Evolutionary conservation across 2,329 filamentous ascomycete species (phyloP), one percentile per base, ranked within the genome.

Genomic region (Colletotrichum cordylinicola): DNA sequence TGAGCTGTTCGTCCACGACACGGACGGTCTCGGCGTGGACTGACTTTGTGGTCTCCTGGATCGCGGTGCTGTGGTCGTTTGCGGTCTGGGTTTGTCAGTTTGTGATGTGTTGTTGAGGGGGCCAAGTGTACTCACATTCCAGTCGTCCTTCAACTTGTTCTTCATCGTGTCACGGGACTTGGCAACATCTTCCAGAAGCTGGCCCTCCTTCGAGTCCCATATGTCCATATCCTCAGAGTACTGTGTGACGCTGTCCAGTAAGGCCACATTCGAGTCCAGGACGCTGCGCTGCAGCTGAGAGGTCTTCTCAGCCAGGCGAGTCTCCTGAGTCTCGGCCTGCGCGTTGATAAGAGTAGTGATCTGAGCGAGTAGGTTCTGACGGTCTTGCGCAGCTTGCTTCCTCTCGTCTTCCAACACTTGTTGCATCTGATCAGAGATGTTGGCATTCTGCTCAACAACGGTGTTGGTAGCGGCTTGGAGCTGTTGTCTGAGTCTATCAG

Each of bases 1-100:
- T 90, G 86, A 98, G 94, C 85, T 99, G 97, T 73, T 94, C 93
- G 81, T 96, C 94, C 15, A 98, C 96, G 74, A 98, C 96, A 8
- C 93, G 93, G 35, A 98, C 92, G 0, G 96, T 98, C 85, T 98
- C 94, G 39, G 94, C 94, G 79, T 99, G 96, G 2, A 98, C 96
- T 4, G 95, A 95, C 79, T 94, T 94, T 0, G 96, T 96, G 0
- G 94, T 94, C 9, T 91, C 90, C 79, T 96, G 95, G 79, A 99
- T 96, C 8, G 94, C 93, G n/a, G 90, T 92, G 80, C 96, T 98
- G 81, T 95, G 93, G 73, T 94, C 90, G 79, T 95, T 94, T 48
- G 96, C 95, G 35, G 87, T 85, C 92, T 94, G 78, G 9, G 0
- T 15, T 27, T 21, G 78, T 85, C 78, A 84, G 82, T 73, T 75